Evolutionary conservation across 768 basidiomycete species (phyloP).

Genomic region (Podaxis mareebaensis): DNA sequence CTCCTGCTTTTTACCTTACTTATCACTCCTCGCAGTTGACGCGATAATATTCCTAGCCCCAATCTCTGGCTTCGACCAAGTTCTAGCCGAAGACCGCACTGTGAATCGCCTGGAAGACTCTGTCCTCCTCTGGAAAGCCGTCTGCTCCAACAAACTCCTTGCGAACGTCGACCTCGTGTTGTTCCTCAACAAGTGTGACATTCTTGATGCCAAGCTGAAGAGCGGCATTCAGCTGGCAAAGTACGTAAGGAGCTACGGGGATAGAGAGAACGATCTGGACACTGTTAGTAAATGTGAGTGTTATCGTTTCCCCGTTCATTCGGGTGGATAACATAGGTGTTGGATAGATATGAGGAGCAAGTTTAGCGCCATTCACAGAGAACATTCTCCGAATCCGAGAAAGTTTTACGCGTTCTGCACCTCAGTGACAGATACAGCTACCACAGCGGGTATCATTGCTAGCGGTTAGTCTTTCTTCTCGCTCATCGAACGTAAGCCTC

Average conservation of each 20-base stretch:
- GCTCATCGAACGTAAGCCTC: conserved; percentile 20
- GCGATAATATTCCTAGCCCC: conserved; percentile 80
- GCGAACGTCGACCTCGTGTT: conserved; percentile 79
- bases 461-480: conserved; percentile 51
- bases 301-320: neutral
- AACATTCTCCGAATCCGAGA: conserved; percentile 70
- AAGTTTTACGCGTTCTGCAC: conserved; percentile 81
- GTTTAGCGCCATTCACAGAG: conserved; percentile 75
- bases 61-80: conserved; percentile 73
- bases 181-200: conserved; percentile 89
- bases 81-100: conserved; percentile 59
- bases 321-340: neutral
- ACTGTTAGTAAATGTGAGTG: conserved; percentile 69
- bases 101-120: conserved; percentile 78
- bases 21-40: conserved; percentile 41
- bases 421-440: conserved; percentile 72
- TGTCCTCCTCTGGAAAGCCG: conserved; percentile 86
- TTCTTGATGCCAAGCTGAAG: conserved; percentile 68
- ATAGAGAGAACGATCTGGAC: conserved; percentile 69
- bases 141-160: conserved; percentile 81
- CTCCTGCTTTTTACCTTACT: neutral
- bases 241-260: conserved; percentile 74
- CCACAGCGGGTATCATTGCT: conserved; percentile 75
- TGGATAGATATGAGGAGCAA: conserved; percentile 63
- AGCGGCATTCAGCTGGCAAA: conserved; percentile 60